Conservation (phyloP, 169 alveolate species). For the Cryptosporidium andersoni region DNA sequence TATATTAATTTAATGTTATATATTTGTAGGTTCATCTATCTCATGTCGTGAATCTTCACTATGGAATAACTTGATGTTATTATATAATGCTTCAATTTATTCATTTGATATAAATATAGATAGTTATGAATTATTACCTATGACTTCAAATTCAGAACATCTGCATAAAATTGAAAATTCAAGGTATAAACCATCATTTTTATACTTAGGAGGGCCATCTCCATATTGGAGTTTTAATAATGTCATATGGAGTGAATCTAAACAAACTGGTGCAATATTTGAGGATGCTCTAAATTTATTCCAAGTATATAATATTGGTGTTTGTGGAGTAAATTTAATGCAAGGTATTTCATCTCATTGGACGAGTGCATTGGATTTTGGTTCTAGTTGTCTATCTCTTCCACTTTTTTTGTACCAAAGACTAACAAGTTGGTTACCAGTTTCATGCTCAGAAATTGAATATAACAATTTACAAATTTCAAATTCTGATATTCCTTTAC, state of each 20-base stretch:
- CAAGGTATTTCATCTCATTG: slow-evolving; percentile 37
- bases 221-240: slow-evolving; percentile 10
- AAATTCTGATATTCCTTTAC: slow-evolving; percentile 5
- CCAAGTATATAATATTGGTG: slow-evolving; percentile 30
- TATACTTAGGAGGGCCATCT: slow-evolving; percentile 12
- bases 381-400: slow-evolving; percentile 56
- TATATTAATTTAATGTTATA: not conserved
- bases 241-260: slow-evolving; percentile 56
- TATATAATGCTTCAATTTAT: slow-evolving; percentile 24
- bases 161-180: too few species aligned
- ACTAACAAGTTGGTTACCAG: slow-evolving; percentile 27
- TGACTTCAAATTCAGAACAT: too few species aligned
- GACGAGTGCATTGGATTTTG: slow-evolving; percentile 55
- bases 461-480: not conserved
- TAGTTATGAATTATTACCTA: not conserved
- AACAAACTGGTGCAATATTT: slow-evolving; percentile 42
- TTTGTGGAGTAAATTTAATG: slow-evolving; percentile 7
- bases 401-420: slow-evolving; percentile 40
- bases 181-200: not conserved
- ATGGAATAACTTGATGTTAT: slow-evolving; percentile 32
- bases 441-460: slow-evolving; percentile 13
- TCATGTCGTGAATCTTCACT: slow-evolving; percentile 56
- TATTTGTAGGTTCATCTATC: slow-evolving; percentile 36
- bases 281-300: slow-evolving; percentile 45
- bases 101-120: slow-evolving; percentile 37